phyloP scores from a whole-genome alignment of 139 green algal genomes.

The Micromonas commoda region DNA sequence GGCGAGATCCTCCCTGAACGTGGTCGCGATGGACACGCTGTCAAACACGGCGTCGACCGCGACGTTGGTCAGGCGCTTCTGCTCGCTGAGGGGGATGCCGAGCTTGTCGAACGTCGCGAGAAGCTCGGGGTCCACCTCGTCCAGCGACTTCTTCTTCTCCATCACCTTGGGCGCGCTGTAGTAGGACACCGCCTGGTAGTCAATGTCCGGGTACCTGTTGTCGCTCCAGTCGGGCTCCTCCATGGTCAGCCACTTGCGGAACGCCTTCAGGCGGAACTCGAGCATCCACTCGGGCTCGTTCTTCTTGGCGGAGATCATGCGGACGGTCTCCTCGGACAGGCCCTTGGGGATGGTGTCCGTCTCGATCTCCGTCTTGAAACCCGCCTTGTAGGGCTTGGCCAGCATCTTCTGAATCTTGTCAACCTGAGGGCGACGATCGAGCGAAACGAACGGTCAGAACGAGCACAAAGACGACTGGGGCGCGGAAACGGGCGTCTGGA shows the following conservation, averaged over 20 bases:
- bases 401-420: conserved; percentile 34
- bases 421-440: conserved; percentile 3
- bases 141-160: conserved; percentile 68
- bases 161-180: conserved; percentile 92
- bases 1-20: conserved; percentile 87
- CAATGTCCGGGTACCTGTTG: conserved; percentile 68
- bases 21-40: conserved; percentile 96
- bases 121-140: conserved; percentile 91
- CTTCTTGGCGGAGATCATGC: conserved; percentile 95
- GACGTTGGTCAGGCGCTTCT: conserved; percentile 97
- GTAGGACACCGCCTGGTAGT: conserved; percentile 89
- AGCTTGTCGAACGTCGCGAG: conserved; percentile 94
- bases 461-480: too few relatives aligned
- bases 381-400: conserved; percentile 83
- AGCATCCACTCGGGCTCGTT: conserved; percentile 98
- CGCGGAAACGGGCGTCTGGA: too few relatives aligned
- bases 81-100: conserved; percentile 93
- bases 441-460: too few relatives aligned
- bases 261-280: conserved; percentile 91
- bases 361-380: conserved; percentile 93
- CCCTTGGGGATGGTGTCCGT: conserved; percentile 75
- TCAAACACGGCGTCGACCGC: conserved; percentile 98
- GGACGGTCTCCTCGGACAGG: conserved; percentile 88
- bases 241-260: conserved; percentile 94
- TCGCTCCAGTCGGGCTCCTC: conserved; percentile 84